Evolutionary conservation across 2,329 filamentous ascomycete species (phyloP).

Genomic region (Diaporthe batatas): DNA sequence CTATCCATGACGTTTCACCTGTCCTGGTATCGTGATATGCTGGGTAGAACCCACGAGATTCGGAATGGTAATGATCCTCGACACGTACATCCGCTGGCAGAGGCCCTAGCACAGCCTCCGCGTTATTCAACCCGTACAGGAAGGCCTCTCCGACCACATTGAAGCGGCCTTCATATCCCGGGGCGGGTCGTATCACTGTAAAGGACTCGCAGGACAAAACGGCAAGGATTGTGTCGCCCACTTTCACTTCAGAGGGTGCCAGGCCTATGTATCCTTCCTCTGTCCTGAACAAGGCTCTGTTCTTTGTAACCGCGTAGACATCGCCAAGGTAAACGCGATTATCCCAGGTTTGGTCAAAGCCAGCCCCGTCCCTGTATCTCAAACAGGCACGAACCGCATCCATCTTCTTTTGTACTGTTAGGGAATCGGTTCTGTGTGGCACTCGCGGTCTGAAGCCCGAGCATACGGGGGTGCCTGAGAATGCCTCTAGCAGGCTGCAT

Average conservation of each 20-base stretch:
- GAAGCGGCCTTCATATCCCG: background rate
- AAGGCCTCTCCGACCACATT: background rate
- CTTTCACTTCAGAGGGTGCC: background rate
- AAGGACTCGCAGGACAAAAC: background rate
- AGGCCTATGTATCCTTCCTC: slow-evolving; percentile 6
- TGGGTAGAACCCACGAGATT: background rate
- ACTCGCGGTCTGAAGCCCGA: background rate
- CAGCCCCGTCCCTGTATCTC: background rate
- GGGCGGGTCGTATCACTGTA: slow-evolving; percentile 4
- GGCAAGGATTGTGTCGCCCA: slow-evolving; percentile 9
- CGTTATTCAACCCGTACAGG: slow-evolving; percentile 1
- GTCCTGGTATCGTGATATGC: background rate
- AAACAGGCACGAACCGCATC: background rate
- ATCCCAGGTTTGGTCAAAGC: background rate
- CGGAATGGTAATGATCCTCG: background rate
- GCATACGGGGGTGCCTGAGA: background rate
- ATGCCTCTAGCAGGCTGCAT: slow-evolving; percentile 6
- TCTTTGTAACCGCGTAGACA: background rate
- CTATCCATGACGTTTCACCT: background rate
- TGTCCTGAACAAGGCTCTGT: slow-evolving; percentile 9
- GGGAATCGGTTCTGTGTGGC: accelerated
- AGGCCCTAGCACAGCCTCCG: background rate
- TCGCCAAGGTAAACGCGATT: background rate
- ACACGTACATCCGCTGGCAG: background rate
- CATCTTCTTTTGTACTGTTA: background rate